A percentile compares a stretch with the other conserved stretches of the same genome.
phyloP scores from a whole-genome alignment of 2,329 filamentous ascomycete genomes.

The Exophiala lecanii-corni region DNA sequence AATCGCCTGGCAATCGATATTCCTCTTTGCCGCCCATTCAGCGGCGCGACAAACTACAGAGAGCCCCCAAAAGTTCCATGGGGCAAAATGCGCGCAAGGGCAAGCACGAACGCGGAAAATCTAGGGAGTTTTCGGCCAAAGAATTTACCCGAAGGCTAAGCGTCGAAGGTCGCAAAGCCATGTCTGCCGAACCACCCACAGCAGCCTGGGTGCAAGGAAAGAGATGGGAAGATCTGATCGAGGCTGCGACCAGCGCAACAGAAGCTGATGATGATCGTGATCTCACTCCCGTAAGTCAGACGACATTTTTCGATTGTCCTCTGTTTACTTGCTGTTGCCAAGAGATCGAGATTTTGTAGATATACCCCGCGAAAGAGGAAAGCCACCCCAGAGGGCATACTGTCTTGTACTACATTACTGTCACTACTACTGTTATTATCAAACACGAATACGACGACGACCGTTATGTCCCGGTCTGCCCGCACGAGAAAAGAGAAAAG shows the following conservation, averaged over 20 bases:
- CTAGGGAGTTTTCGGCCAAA: slow-evolving; percentile 50
- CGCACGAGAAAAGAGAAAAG: slow-evolving; percentile 16
- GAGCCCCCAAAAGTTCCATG: slow-evolving; percentile 81
- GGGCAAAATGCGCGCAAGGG: slow-evolving; percentile 70
- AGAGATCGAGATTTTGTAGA: slow-evolving; percentile 29
- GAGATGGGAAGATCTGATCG: slow-evolving; percentile 93
- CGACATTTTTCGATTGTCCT: slow-evolving; percentile 30
- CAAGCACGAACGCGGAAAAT: slow-evolving; percentile 73
- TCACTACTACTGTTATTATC: slow-evolving; percentile 25
- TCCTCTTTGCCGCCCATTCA: slow-evolving; percentile 83
- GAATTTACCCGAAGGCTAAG: slow-evolving; percentile 69
- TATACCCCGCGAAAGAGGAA: slow-evolving; percentile 17
- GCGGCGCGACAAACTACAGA: slow-evolving; percentile 63
- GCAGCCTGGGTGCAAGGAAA: slow-evolving; percentile 71
- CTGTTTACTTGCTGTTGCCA: slow-evolving; percentile 29
- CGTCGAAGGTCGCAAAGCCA: slow-evolving; percentile 72
- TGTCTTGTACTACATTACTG: slow-evolving; percentile 24
- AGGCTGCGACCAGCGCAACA: slow-evolving; percentile 78
- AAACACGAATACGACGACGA: slow-evolving; percentile 19
- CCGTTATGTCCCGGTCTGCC: slow-evolving; percentile 18
- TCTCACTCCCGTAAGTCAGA: slow-evolving; percentile 70
- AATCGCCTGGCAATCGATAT: slow-evolving; percentile 75
- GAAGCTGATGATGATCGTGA: slow-evolving; percentile 84
- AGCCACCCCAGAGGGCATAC: slow-evolving; percentile 17
- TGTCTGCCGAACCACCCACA: slow-evolving; percentile 77